Evolutionary conservation across 441 rosid genomes (phyloP).

Genomic region (Jatropha multifida): DNA sequence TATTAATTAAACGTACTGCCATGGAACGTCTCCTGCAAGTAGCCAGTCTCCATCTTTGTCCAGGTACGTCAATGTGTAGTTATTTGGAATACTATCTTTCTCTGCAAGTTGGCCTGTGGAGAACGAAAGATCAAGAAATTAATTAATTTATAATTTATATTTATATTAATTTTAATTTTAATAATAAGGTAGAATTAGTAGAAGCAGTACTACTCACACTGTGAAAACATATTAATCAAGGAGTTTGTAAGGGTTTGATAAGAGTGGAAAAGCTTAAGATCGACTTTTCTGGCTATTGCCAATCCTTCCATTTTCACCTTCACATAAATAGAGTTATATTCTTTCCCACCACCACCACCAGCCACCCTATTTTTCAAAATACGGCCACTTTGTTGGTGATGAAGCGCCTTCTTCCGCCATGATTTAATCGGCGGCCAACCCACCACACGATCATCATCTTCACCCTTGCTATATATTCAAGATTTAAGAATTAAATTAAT

Average conservation of each 20-base stretch:
- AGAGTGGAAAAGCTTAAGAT: conserved; percentile 36
- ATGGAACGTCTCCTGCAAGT: conserved; percentile 51
- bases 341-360: neutral
- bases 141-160: neutral
- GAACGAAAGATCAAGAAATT: neutral
- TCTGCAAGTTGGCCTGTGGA: conserved; percentile 29
- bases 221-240: conserved; percentile 42
- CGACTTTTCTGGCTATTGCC: conserved; percentile 45
- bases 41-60: conserved; percentile 55
- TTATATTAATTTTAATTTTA: neutral
- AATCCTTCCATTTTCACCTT: conserved; percentile 65
- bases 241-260: conserved; percentile 33
- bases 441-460: conserved; percentile 25
- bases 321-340: conserved; percentile 29
- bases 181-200: neutral
- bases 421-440: conserved; percentile 65
- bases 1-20: conserved; percentile 39
- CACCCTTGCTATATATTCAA: conserved; percentile 19
- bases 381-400: conserved; percentile 22
- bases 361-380: conserved; percentile 17
- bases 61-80: conserved; percentile 39
- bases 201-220: conserved; percentile 17
- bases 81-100: conserved; percentile 7
- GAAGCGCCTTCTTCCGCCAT: conserved; percentile 47
- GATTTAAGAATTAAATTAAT: neutral